Evolutionary conservation across 1,139 yeast genomes (phyloP).

Genomic region (Cylindricascospora bacillispora): DNA sequence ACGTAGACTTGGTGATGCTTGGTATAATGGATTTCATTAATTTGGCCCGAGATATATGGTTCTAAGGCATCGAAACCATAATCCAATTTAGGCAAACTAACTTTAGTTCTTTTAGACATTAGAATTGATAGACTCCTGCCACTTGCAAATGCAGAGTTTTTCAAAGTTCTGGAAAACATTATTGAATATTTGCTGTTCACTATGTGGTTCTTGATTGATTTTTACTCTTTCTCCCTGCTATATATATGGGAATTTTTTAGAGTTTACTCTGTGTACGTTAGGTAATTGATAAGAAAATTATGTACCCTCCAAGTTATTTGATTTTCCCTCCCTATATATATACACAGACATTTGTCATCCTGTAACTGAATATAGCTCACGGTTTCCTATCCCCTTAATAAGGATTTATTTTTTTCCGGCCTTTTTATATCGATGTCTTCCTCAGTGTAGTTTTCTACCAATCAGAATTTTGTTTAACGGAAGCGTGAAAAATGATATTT

Average conservation of each 20-base stretch:
- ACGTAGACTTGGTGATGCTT: constrained; percentile 96
- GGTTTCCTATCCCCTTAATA: no score
- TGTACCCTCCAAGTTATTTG: no score
- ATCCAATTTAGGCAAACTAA: constrained; percentile 72
- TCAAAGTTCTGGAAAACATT: constrained; percentile 2
- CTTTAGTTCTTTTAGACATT: constrained; percentile 39
- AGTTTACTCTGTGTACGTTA: no score
- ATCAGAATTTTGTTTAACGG: no score
- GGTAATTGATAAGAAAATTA: no score
- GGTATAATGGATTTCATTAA: constrained; percentile 80
- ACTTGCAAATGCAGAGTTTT: constrained; percentile 5
- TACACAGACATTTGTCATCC: no score
- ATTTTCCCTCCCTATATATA: no score
- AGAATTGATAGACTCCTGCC: constrained; percentile 2
- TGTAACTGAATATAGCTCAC: no score
- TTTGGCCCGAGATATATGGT: constrained; percentile 80
- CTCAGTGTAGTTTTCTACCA: no score
- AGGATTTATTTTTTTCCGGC: no score
- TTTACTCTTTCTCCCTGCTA: not conserved
- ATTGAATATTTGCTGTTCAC: constrained; percentile 6
- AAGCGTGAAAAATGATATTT: no score
- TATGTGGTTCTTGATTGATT: not conserved
- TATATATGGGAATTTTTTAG: not conserved
- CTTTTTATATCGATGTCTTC: no score
- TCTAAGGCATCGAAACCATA: constrained; percentile 84